Base-by-base conservation (phyloP, 2,329 filamentous ascomycete species). In the Ophiostoma quercus region DNA sequence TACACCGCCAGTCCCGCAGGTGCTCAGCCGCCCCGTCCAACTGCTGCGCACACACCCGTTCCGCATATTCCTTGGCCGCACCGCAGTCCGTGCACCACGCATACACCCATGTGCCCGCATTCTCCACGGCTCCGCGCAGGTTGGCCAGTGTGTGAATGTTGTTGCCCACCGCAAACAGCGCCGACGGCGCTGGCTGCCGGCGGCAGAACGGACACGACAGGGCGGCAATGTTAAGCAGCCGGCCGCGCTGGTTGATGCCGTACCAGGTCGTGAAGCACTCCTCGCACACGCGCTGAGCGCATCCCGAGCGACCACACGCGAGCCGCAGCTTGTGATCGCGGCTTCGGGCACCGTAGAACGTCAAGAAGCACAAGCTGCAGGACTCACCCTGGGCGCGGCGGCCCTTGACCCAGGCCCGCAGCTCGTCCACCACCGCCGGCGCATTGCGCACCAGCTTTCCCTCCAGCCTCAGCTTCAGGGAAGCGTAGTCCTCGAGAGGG, bases 181-280 rank as follows among this genome's bases (percentile, higher is more conserved):
- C 79, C 68, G 76, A 77, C 4, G 79, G 74, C 1, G 78, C 76
- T 0, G 82, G 82, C 62, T 74, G 76, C 0, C 83, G 79, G 32
- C 83, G 78, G 71, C 83, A 85, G 75, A 85, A 85, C 0, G 83
- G 82, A 71, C 83, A 84, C 1, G 74, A 77, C 4, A 85, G 79
- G 0, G 84, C 82, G 0, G 82, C 81, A 0, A 81, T 74, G 71
- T 85, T 84, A 74, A 85, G 79, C 14, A 84, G 76, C 0, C 74
- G 74, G 0, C 83, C 82, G 0, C 77, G 75, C 0, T 62, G 67
- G 73, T 85, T 85, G 70, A 81, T 74, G 0, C 82, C 81, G 70
- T 84, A 84, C 83, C 83, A 85, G 1, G 72, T 74, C 22, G 74
- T 71, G 11, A 78, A 73, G 70, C 83, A 85, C 14, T 71, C 73